phyloP scores from a whole-genome alignment of 441 rosid genomes.

The Erodium moschatum region DNA sequence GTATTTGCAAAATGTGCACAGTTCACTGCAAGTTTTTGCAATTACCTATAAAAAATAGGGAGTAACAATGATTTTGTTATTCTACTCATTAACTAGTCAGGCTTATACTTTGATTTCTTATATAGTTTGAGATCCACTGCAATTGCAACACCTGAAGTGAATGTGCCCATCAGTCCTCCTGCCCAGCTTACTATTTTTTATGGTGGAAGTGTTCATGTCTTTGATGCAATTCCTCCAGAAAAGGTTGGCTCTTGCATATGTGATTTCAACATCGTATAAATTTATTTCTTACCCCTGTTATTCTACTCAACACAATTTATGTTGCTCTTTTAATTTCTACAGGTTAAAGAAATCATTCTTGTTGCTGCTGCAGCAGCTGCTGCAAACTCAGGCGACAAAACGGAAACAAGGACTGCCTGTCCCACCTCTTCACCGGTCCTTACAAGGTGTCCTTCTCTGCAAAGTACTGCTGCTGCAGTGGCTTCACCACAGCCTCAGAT shows the following conservation, averaged over 20 bases:
- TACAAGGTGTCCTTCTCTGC: constrained; percentile 71
- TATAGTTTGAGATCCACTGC: constrained; percentile 28
- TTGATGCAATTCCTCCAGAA: constrained; percentile 57
- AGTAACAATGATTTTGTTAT: too few relatives aligned
- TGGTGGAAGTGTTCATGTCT: constrained; percentile 62
- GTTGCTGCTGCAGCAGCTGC: constrained; percentile 39
- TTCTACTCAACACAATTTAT: not conserved
- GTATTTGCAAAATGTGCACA: too few relatives aligned
- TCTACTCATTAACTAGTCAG: too few relatives aligned
- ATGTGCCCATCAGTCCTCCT: constrained; percentile 25
- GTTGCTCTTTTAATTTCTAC: not conserved
- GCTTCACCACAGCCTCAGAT: constrained; percentile 46
- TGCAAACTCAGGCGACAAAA: constrained; percentile 42
- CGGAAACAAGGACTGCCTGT: constrained; percentile 30
- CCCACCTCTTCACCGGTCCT: constrained; percentile 52
- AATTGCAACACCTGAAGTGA: constrained; percentile 29
- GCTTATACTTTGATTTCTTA: not conserved
- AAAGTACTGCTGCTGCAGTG: constrained; percentile 47
- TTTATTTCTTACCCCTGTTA: not conserved
- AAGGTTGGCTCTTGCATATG: constrained; percentile 38
- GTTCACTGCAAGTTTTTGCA: too few relatives aligned
- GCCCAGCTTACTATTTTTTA: constrained; percentile 74
- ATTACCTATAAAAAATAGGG: too few relatives aligned
- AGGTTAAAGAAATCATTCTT: constrained; percentile 60
- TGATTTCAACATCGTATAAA: not conserved